Evolutionary conservation across 345 rosid species (phyloP).

Genomic region (Populus ilicifolia): DNA sequence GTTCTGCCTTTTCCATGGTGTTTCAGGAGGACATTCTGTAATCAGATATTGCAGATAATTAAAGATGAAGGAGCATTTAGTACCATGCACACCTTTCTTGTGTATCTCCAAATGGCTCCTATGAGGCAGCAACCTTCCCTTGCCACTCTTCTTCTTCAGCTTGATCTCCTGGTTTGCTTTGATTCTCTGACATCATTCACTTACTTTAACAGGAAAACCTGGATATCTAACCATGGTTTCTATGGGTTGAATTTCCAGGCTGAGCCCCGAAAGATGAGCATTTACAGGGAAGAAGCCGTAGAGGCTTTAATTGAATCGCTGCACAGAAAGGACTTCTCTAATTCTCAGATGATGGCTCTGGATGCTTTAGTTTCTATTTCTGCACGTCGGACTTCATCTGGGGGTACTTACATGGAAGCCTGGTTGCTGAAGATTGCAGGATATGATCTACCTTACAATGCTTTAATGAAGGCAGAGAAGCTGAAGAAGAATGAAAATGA

Average conservation of each 20-base stretch:
- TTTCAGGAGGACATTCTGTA: constrained; percentile 50
- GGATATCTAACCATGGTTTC: constrained; percentile 1
- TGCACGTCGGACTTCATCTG: constrained; percentile 43
- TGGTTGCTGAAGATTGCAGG: constrained; percentile 62
- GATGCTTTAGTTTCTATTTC: constrained; percentile 47
- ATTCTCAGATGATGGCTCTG: constrained; percentile 49
- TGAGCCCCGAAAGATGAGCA: constrained; percentile 74
- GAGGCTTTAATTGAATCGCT: constrained; percentile 56
- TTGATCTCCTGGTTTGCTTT: constrained; percentile 56
- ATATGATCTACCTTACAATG: constrained; percentile 49
- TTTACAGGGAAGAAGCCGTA: constrained; percentile 65
- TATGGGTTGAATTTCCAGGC: constrained; percentile 27
- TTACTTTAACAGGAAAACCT: background rate
- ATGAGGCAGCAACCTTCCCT: constrained; percentile 54
- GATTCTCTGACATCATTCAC: background rate
- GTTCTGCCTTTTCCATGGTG: constrained; percentile 9
- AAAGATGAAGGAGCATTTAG: constrained; percentile 63
- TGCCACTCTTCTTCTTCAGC: constrained; percentile 66
- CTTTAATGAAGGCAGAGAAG: constrained; percentile 38
- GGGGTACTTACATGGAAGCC: constrained; percentile 46
- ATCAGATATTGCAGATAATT: constrained; percentile 46
- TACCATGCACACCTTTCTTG: constrained; percentile 66
- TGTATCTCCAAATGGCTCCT: constrained; percentile 69
- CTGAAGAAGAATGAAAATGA: constrained; percentile 26
- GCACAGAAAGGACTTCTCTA: constrained; percentile 49